Percentiles rank a stretch among this genome's conserved stretches.
phyloP scores from a whole-genome alignment of 805 yeast genomes.

The Debaryomyces hansenii region DNA sequence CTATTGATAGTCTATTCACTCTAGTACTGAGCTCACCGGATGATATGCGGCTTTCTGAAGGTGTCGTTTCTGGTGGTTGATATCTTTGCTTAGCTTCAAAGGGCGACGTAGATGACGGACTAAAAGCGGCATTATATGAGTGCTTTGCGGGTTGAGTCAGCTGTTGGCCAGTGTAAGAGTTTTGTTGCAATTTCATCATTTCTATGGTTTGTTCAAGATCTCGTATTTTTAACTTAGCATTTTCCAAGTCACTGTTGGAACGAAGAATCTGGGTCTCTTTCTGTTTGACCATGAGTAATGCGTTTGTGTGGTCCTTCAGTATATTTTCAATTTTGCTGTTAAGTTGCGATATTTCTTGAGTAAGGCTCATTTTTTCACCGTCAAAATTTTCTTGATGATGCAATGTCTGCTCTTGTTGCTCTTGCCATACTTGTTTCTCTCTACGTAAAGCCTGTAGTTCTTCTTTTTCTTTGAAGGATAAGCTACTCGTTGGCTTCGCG shows the following conservation, averaged over 20 bases:
- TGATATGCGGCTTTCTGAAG: constrained; percentile 9
- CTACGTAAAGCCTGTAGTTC: constrained; percentile 52
- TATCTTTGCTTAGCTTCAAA: background rate
- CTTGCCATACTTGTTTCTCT: constrained; percentile 52
- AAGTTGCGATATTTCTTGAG: constrained; percentile 23
- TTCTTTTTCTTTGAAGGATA: constrained; percentile 29
- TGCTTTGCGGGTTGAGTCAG: constrained; percentile 1
- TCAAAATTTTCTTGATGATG: constrained; percentile 24
- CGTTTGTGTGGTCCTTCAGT: constrained; percentile 51
- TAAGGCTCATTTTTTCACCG: constrained; percentile 22
- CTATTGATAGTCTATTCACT: constrained; percentile 42
- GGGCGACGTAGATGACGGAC: background rate
- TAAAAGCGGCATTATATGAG: background rate
- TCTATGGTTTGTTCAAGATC: constrained; percentile 52
- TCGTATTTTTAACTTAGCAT: constrained; percentile 49
- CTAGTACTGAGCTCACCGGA: constrained; percentile 41
- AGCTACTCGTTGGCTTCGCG: constrained; percentile 7
- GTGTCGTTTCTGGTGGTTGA: background rate
- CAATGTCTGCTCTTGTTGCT: constrained; percentile 6
- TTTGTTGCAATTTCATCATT: constrained; percentile 27
- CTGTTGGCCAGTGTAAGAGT: constrained; percentile 8
- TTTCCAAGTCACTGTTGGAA: constrained; percentile 60
- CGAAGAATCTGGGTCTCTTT: constrained; percentile 69
- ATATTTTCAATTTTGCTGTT: constrained; percentile 38
- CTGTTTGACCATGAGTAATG: constrained; percentile 55